Percentiles rank a stretch among this genome's conserved stretches.
phyloP scores from a whole-genome alignment of 192 early-diverging fungal genomes.

The Backusella parvicylindrica region DNA sequence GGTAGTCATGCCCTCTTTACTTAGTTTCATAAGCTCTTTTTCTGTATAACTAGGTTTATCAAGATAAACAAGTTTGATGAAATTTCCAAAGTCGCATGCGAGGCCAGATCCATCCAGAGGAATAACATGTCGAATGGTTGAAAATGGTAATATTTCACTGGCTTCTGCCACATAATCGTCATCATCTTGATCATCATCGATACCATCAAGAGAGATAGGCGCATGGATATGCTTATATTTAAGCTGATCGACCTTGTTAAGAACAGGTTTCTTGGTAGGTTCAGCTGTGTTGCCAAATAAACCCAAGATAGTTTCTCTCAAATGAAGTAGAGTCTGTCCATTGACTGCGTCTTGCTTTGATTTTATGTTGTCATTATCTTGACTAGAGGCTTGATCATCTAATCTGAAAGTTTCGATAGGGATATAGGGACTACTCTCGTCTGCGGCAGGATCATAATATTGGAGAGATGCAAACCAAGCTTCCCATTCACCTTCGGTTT shows the following conservation, averaged over 20 bases:
- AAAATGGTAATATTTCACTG: constrained; percentile 26
- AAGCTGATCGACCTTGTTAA: background rate
- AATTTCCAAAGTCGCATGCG: constrained; percentile 37
- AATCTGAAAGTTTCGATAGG: constrained; percentile 11
- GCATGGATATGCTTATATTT: background rate
- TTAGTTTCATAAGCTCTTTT: background rate
- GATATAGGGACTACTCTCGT: background rate
- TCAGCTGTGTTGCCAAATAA: background rate
- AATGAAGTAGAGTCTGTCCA: background rate
- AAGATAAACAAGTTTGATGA: constrained; percentile 30
- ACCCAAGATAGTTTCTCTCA: background rate
- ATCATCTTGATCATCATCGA: constrained; percentile 7
- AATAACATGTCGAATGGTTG: constrained; percentile 19
- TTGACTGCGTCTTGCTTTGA: background rate
- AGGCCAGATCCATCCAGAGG: constrained; percentile 25
- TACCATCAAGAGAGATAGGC: background rate
- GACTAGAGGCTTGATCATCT: background rate
- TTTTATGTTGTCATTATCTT: background rate
- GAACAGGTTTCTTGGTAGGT: background rate
- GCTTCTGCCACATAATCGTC: constrained; percentile 10
- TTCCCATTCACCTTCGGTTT: constrained; percentile 14
- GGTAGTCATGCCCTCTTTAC: background rate
- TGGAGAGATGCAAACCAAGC: constrained; percentile 27
- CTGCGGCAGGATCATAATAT: constrained; percentile 17
- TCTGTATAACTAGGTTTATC: constrained; percentile 11